Conservation (phyloP, 768 basidiomycete genomes). For the Gyrodon lividus region DNA sequence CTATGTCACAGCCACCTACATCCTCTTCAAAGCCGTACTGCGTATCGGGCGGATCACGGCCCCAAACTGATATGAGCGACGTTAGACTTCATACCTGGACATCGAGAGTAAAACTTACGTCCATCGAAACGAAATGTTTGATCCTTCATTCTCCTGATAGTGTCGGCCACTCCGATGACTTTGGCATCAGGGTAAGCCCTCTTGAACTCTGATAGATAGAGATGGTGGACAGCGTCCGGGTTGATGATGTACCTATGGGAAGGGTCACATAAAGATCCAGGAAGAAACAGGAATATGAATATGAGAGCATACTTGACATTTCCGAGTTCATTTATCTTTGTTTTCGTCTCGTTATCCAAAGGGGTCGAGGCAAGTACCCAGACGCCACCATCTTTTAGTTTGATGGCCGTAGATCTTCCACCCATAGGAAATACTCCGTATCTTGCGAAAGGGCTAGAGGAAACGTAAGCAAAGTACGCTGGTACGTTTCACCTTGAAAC, state of each 20-base stretch:
- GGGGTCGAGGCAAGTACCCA: conserved; percentile 86
- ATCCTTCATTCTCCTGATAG: conserved; percentile 49
- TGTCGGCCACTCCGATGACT: conserved; percentile 64
- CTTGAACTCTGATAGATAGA: conserved; percentile 64
- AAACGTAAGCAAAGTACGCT: conserved; percentile 4
- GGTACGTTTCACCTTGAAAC: conserved; percentile 9
- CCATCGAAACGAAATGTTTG: conserved; percentile 60
- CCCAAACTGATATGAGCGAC: conserved; percentile 44
- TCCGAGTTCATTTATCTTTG: conserved; percentile 60
- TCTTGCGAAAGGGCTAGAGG: conserved; percentile 61
- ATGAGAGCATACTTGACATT: conserved; percentile 52
- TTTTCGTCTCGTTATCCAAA: conserved; percentile 61
- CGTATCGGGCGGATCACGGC: conserved; percentile 58
- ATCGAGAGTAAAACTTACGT: conserved; percentile 38
- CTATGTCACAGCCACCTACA: conserved; percentile 28
- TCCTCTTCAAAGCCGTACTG: conserved; percentile 80
- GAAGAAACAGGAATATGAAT: neutral
- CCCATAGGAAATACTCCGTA: conserved; percentile 72
- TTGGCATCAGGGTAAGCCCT: conserved; percentile 70
- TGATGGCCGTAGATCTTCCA: conserved; percentile 80
- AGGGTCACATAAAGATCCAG: neutral
- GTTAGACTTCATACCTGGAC: neutral
- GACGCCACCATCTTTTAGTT: conserved; percentile 62
- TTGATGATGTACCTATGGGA: conserved; percentile 54
- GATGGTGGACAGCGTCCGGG: conserved; percentile 56